A percentile compares a stretch with the other conserved stretches of the same genome.
These are phyloP conservation scores for Colletotrichum lentis DNA, from an alignment of 2,329 filamentous ascomycete genomes.

Conservation along the genomic window DNA sequence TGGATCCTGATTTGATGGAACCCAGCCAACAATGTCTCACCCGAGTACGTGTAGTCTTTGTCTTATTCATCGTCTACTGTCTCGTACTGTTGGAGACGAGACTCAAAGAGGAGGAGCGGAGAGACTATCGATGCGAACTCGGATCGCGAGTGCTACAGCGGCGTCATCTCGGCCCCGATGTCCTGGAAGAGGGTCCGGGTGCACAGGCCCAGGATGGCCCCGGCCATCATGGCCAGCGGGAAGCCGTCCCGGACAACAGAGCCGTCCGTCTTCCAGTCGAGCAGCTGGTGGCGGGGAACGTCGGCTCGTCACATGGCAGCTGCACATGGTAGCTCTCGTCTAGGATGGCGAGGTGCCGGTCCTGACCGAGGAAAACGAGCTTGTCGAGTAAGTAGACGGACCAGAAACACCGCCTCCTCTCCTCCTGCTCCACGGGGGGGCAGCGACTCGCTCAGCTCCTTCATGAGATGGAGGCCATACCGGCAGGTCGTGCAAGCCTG, in stretches of 20 bases:
- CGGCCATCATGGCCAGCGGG: not conserved
- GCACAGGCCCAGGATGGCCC: too few species aligned
- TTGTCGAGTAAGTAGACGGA: constrained; percentile 51
- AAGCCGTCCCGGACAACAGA: not conserved
- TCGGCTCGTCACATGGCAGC: constrained; percentile 42
- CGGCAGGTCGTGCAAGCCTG: not conserved
- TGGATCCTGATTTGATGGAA: too few species aligned
- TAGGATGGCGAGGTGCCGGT: constrained; percentile 46
- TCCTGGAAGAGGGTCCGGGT: too few species aligned
- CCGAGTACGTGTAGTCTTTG: too few species aligned
- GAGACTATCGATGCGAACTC: too few species aligned
- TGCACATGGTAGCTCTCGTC: constrained; percentile 47
- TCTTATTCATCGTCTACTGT: too few species aligned
- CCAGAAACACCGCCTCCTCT: constrained; percentile 50
- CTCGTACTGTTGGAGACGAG: too few species aligned
- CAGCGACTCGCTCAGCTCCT: constrained; percentile 42
- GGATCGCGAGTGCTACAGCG: too few species aligned
- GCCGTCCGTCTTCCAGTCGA: not conserved
- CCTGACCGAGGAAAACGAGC: constrained; percentile 48
- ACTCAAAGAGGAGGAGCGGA: too few species aligned
- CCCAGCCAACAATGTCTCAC: too few species aligned
- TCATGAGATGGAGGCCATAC: constrained; percentile 41
- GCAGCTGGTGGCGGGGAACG: not conserved
- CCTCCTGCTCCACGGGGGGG: constrained; percentile 43
- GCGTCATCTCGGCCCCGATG: too few species aligned